Conservation (phyloP, 2,329 filamentous ascomycete genomes). For the Cryphonectria carpinicola region DNA sequence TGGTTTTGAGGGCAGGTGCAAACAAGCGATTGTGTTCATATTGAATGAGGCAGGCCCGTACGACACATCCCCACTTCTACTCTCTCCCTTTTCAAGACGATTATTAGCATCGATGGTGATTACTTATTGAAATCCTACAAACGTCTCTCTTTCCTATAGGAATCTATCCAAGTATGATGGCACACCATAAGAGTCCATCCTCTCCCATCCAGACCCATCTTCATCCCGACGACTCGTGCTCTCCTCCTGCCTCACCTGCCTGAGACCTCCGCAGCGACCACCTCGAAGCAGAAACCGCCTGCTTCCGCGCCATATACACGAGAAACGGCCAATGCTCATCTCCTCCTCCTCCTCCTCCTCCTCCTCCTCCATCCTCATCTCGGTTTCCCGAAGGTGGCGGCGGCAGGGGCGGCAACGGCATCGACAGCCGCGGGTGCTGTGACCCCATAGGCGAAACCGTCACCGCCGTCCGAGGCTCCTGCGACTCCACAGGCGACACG, state of each 20-base stretch:
- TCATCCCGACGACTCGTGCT: not conserved
- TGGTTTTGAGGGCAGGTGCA: not conserved
- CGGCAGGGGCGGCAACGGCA: not conserved
- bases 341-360: not conserved
- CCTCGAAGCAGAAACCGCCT: conserved; percentile 22
- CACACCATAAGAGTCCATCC: not conserved
- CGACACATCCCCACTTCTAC: not conserved
- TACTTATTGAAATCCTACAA: not conserved
- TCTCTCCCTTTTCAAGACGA: not conserved
- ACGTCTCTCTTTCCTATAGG: not conserved
- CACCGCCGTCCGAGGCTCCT: not conserved
- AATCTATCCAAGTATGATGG: not conserved
- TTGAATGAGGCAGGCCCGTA: not conserved
- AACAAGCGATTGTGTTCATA: not conserved
- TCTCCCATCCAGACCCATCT: not conserved
- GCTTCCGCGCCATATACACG: conserved; percentile 25
- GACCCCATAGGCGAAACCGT: not conserved
- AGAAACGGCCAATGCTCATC: conserved; percentile 23
- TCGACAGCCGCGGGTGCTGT: not conserved
- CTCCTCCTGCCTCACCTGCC: not conserved
- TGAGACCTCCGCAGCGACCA: conserved; percentile 23
- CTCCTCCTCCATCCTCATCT: not conserved
- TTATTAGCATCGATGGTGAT: not conserved
- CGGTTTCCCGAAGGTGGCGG: not conserved
- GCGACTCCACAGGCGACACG: conserved; percentile 14